Evolutionary conservation across 495 filamentous ascomycete species (phyloP).

Genomic region (Penicillium angulare): DNA sequence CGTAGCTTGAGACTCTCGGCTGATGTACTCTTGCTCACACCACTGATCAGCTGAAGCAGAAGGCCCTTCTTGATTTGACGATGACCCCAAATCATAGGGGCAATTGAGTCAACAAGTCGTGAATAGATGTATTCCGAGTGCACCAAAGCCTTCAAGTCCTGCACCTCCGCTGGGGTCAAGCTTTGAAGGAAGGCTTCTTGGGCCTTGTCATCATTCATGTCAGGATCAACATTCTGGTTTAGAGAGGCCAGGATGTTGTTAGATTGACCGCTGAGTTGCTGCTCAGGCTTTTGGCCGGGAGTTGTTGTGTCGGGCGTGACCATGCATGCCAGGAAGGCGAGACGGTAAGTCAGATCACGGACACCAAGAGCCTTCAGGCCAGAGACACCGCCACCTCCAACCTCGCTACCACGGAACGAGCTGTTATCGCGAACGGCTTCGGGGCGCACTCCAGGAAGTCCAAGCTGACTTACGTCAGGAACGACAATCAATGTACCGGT

Average conservation of each 20-base stretch:
- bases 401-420: slow-evolving; percentile 70
- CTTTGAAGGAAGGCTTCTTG: slow-evolving; percentile 85
- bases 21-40: slow-evolving; percentile 79
- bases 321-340: slow-evolving; percentile 97
- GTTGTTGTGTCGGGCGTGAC: slow-evolving; percentile 87
- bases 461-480: slow-evolving; percentile 93
- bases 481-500: slow-evolving; percentile 95
- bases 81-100: slow-evolving; percentile 95
- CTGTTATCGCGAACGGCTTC: slow-evolving; percentile 85
- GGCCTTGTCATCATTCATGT: slow-evolving; percentile 75
- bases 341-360: slow-evolving; percentile 91
- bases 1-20: slow-evolving; percentile 89
- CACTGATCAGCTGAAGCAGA: slow-evolving; percentile 87
- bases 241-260: slow-evolving; percentile 80
- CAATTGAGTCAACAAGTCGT: slow-evolving; percentile 91
- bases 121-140: slow-evolving; percentile 94
- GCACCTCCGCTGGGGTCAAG: slow-evolving; percentile 79
- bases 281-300: slow-evolving; percentile 61
- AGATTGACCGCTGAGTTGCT: slow-evolving; percentile 66
- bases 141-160: slow-evolving; percentile 88
- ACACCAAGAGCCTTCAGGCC: slow-evolving; percentile 92
- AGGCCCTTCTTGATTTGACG: slow-evolving; percentile 97
- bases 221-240: slow-evolving; percentile 64
- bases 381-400: slow-evolving; percentile 77
- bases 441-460: slow-evolving; percentile 80